Base-by-base conservation (phyloP, 208 protist genomes). In the Novymonas esmeraldas region DNA sequence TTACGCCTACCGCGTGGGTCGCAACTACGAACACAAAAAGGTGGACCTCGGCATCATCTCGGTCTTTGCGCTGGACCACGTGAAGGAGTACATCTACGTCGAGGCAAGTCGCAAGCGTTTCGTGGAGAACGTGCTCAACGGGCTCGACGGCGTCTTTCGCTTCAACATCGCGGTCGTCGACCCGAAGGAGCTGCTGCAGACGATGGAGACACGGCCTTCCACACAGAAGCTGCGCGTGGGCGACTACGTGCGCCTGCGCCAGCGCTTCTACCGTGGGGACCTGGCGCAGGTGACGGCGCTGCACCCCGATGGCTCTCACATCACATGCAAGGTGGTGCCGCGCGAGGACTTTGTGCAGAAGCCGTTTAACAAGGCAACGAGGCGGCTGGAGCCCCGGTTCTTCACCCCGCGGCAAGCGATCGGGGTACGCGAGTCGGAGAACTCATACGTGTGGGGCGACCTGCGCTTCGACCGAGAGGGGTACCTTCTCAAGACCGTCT, bases 1-100 rank as follows among this genome's bases (percentile, higher is more conserved):
- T 77, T 94, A 95, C 61, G 74, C 79, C 20, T 93, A 90, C 69
- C 84, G 87, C 44, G 84, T 88, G n/a, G 89, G 90, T 18, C 57
- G 76, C 41, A 95, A 95, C 71, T 89, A 86, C 56, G 83, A 93
- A 65, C 46, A 70, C 10, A 81, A 85, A 22, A 92, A 90, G 51
- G 80, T 90, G 1, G 93, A 97, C 57, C 77, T 97, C 29, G 90
- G 90, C 58, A 93, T 97, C 61, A 94, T 96, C 51, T 97, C 93
- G n/a, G 90, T 92, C 29, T 97, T 97, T 65, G 80, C 79, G 48
- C 75, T 95, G 3, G 93, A 97, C 73, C 93, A 95, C 67, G 84
- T 96, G 51, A 90, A 90, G 51, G 90, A 97, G 79, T 97, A 96
- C 78, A 95, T 97, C 31, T 97, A 97, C 64, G 78, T 97, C 11